phyloP scores from a whole-genome alignment of 768 basidiomycete species.

The Boletus sp. region DNA sequence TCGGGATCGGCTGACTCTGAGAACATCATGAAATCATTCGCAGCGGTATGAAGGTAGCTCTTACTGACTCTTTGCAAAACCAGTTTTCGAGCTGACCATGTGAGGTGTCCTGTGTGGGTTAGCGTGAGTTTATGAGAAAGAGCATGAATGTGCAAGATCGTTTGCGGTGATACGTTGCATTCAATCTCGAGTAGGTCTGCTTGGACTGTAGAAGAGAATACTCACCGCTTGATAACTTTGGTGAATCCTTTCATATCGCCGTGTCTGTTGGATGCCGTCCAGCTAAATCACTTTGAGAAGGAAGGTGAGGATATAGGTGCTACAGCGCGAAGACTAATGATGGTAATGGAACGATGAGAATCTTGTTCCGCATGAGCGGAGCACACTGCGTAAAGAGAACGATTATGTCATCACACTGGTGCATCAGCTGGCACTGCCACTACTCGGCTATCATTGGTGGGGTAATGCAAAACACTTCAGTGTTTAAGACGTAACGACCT shows the following conservation, averaged over 20 bases:
- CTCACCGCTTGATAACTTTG: conserved; percentile 75
- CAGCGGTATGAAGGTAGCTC: background rate
- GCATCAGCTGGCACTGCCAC: too few species aligned
- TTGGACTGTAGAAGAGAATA: background rate
- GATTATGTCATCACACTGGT: conserved; percentile 22
- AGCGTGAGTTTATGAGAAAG: conserved; percentile 8
- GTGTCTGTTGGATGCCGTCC: background rate
- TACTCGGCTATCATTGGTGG: too few species aligned
- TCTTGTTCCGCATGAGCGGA: background rate
- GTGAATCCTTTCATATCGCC: conserved; percentile 77
- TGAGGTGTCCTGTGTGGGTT: conserved; percentile 73
- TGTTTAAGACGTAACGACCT: too few species aligned
- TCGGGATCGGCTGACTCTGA: conserved; percentile 82
- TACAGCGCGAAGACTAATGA: background rate
- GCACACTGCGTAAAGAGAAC: background rate
- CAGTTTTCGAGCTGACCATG: conserved; percentile 81
- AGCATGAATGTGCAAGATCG: conserved; percentile 3
- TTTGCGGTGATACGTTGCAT: conserved; percentile 1
- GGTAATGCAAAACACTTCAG: too few species aligned
- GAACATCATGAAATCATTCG: conserved; percentile 3
- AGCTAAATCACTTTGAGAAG: background rate
- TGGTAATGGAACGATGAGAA: background rate
- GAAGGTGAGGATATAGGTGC: background rate
- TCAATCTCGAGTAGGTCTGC: background rate
- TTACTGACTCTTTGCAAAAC: conserved; percentile 86